Base-by-base conservation (phyloP, 257 asterid genomes). In the Solanum dulcamara region DNA sequence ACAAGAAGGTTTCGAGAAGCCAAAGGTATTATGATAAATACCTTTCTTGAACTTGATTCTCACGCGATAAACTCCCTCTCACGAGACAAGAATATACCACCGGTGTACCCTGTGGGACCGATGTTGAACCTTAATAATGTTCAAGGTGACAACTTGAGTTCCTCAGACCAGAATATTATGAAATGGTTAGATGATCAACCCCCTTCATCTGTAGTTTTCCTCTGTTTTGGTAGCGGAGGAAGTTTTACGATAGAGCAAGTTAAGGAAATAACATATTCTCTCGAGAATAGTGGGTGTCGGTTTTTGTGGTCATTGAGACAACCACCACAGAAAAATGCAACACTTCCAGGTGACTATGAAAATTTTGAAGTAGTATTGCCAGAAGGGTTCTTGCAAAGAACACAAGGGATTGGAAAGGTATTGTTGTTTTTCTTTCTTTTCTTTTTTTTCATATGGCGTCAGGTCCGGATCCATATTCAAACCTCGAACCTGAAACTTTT, bases 281-380 rank as follows among this genome's bases (percentile, higher is more conserved):
- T 90, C 6, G 97, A 91, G 83, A 85, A 72, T 0, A 74, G 92
- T 9, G 91, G 91, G 1, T 48, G 75, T 8, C 88, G 91, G 24
- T 93, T 93, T 72, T 12, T 93, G 28, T 93, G 96, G 96, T 84
- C 94, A 6, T 64, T 91, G 37, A 84, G 95, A 85, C 86, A 87
- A 0, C 89, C 85, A 44, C 51, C 53, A 48, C 10, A 30, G 28
- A 30, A 79, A 48, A 28, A 79, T 48, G 64, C 64, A 79, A 26
- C 10, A 20, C 37, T 79, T 79, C 64, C 83, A 28, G 55, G 64
- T 17, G 64, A 79, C 83, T 48, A 79, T 9, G 44, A 79, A 48
- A 79, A 28, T 28, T 30, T 48, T 79, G 44, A 79, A 17, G 64
- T 28, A 79, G 60, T 79, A 32, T 22, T 90, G 60, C 92, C 91